Conservation (phyloP, 2,329 filamentous ascomycete species). For the Colletotrichum graminicola region DNA sequence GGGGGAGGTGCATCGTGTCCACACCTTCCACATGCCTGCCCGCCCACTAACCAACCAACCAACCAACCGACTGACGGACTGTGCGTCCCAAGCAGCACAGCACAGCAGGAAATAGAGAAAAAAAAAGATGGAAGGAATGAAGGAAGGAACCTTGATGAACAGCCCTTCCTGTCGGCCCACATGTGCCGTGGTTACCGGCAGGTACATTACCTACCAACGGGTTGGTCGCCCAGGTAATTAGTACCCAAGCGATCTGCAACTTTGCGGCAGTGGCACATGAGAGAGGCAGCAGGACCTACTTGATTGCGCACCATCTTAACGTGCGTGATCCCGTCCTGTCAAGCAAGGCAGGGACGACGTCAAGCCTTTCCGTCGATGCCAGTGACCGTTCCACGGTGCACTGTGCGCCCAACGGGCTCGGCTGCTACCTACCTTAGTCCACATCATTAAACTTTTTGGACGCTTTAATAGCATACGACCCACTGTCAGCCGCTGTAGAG, state of each 20-base stretch:
- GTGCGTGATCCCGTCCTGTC: constrained; percentile 21
- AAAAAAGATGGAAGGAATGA: no score
- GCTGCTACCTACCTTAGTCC: neutral
- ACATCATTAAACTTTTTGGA: neutral
- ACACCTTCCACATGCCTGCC: neutral
- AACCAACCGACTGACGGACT: no score
- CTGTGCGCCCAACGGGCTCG: constrained; percentile 23
- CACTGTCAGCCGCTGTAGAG: constrained; percentile 34
- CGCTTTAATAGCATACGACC: neutral
- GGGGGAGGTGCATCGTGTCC: neutral
- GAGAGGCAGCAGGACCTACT: neutral
- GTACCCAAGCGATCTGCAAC: neutral
- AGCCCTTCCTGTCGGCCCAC: neutral
- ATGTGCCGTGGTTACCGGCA: no score
- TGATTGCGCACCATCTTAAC: constrained; percentile 7
- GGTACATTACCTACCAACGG: no score
- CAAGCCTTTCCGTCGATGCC: neutral
- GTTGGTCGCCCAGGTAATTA: no score
- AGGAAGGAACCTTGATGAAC: neutral
- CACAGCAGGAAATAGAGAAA: no score
- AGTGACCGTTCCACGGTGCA: constrained; percentile 11
- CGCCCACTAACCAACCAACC: no score
- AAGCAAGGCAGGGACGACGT: neutral
- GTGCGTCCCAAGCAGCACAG: no score
- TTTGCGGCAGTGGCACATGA: neutral